Evolutionary conservation across 495 filamentous ascomycete species (phyloP), one percentile per base, ranked within the genome.

Genomic region (Astrothelium macrocarpum): DNA sequence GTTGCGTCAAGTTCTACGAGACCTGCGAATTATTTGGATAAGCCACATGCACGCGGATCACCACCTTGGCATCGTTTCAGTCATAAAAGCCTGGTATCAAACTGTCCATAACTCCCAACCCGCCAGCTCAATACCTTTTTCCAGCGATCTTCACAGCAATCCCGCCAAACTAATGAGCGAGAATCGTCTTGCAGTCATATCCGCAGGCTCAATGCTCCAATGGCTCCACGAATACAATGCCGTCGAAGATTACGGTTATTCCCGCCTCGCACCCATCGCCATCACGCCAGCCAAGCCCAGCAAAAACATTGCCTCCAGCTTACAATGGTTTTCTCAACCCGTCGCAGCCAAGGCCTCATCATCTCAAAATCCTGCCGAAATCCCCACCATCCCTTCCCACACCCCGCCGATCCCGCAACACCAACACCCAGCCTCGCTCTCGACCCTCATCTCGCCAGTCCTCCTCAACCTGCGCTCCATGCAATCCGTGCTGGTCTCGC

Each of bases 11-110:
- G 77, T 96, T 12, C 77, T 97, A 14, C 77, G 78, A 61, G 89
- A 96, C 64, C 78, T 99, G 29, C 89, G 87, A 42, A 81, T 84
- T 67, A 88, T 99, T 61, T 97, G 90, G 87, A 93, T 99, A 71
- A 93, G 89, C 70, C 94, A 99, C 74, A 75, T 93, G 60, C 94
- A 99, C 71, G 94, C 94, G 31, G 94, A 99, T 77, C 94, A 99
- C 74, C 94, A 99, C 70, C 82, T 97, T 23, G 94, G 94, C 32
- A 89, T 85, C 0, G 80, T 80, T 29, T 81, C 87, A 20, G 76
- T 97, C 29, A 86, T 99, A 69, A 86, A 81, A 71, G 89, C 89
- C 20, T 93, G 90, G 85, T 85, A 87, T 64, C 70, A 78, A 20
- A 77, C 75, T 39, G 85, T 74, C 34, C 68, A 77, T 60, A 49